Evolutionary conservation across 1,139 yeast genomes (phyloP).

Genomic region (Blastobotrys aristatus): DNA sequence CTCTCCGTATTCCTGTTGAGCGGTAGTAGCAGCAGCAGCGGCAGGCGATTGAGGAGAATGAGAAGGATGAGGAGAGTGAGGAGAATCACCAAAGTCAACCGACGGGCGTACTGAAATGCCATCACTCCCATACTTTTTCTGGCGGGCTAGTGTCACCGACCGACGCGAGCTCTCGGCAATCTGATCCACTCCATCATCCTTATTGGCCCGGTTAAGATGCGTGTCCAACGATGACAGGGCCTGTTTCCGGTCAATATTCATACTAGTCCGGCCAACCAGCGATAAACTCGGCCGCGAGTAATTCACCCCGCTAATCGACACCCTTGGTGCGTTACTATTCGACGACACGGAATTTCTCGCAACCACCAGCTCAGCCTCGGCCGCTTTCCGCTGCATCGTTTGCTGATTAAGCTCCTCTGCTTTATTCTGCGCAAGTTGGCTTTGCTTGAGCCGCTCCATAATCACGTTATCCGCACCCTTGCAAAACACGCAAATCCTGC

Average conservation of each 20-base stretch:
- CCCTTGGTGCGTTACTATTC: not conserved
- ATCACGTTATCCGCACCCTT: constrained; percentile 98
- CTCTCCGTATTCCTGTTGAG: constrained; percentile 20
- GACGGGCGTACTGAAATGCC: constrained; percentile 45
- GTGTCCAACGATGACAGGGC: constrained; percentile 46
- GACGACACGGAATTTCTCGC: constrained; percentile 38
- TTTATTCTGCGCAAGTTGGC: constrained; percentile 55
- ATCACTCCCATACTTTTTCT: constrained; percentile 40
- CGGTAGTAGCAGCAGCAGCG: not conserved
- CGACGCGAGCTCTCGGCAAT: constrained; percentile 56
- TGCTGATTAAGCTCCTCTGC: constrained; percentile 57
- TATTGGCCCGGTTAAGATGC: constrained; percentile 44
- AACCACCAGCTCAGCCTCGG: constrained; percentile 73
- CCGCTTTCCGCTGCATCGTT: constrained; percentile 59
- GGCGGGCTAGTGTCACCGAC: constrained; percentile 54
- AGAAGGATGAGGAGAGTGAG: constrained; percentile 8
- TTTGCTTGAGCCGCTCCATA: constrained; percentile 60
- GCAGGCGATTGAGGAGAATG: constrained; percentile 14
- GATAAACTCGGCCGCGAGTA: constrained; percentile 13
- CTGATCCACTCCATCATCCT: constrained; percentile 55
- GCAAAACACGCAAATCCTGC: constrained; percentile 71
- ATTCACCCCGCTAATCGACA: constrained; percentile 4
- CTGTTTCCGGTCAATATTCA: constrained; percentile 28
- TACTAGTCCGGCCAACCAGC: constrained; percentile 25
- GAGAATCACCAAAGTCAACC: constrained; percentile 15